Percentiles rank a stretch among this genome's conserved stretches.
phyloP scores from a whole-genome alignment of 1,284 basidiomycete species.

The Rhodotorula sp. region DNA sequence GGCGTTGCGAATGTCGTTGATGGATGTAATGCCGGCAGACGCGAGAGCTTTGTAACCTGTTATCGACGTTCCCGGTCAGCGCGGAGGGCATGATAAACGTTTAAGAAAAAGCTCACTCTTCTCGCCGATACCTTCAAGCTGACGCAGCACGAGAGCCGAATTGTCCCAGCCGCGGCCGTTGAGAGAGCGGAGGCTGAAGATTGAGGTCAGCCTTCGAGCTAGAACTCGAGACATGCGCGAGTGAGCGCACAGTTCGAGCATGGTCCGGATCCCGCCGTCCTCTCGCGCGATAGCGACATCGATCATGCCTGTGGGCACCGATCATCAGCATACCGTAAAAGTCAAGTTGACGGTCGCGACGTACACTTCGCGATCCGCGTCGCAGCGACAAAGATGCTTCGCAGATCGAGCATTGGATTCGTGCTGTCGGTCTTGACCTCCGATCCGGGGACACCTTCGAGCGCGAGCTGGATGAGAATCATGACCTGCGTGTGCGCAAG shows the following conservation, averaged over 20 bases:
- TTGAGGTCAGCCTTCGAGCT: background rate
- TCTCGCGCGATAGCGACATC: slow-evolving; percentile 36
- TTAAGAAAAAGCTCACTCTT: slow-evolving; percentile 23
- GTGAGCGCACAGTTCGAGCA: slow-evolving; percentile 40
- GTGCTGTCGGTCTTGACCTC: slow-evolving; percentile 36
- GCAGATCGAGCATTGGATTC: slow-evolving; percentile 35
- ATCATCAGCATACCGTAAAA: background rate
- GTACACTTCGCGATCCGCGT: slow-evolving; percentile 38
- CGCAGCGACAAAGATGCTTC: slow-evolving; percentile 30
- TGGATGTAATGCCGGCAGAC: slow-evolving; percentile 24
- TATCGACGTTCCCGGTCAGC: background rate
- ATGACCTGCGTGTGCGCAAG: background rate
- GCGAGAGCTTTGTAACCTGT: slow-evolving; percentile 25
- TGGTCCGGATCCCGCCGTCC: slow-evolving; percentile 30
- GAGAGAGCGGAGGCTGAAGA: slow-evolving; percentile 44
- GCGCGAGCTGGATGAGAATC: slow-evolving; percentile 37
- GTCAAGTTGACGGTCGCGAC: background rate
- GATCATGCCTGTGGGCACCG: slow-evolving; percentile 26
- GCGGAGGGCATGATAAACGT: background rate
- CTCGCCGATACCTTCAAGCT: slow-evolving; percentile 48
- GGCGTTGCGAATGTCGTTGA: slow-evolving; percentile 29
- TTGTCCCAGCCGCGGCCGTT: slow-evolving; percentile 48
- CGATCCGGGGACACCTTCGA: slow-evolving; percentile 25
- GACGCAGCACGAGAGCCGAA: slow-evolving; percentile 45
- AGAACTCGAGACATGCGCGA: background rate